Evolutionary conservation across 257 asterid species (phyloP).

Genomic region (Gynochthodes officinalis): DNA sequence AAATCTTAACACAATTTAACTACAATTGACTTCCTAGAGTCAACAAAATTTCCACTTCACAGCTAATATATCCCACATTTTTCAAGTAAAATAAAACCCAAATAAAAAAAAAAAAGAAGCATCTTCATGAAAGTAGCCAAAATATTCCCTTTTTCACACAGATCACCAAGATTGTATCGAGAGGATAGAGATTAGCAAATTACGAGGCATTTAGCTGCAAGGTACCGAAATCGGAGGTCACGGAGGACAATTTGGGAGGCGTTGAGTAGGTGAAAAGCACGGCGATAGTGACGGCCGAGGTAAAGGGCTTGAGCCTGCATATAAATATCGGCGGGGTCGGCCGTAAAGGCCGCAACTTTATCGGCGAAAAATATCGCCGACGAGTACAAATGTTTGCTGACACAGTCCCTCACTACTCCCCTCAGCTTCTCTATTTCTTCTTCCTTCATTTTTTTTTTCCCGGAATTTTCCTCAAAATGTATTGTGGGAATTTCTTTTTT

Average conservation of each 20-base stretch:
- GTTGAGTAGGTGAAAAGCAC: conserved; percentile 93
- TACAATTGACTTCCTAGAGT: background rate
- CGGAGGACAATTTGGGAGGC: conserved; percentile 94
- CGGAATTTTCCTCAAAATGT: background rate
- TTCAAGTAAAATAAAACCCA: background rate
- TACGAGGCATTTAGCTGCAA: conserved; percentile 96
- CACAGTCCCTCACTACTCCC: conserved; percentile 92
- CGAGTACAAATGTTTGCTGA: conserved; percentile 93
- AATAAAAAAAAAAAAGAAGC: background rate
- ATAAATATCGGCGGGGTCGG: conserved; percentile 93
- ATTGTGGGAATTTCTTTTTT: background rate
- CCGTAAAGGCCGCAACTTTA: conserved; percentile 93
- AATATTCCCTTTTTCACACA: background rate
- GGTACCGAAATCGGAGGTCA: conserved; percentile 98
- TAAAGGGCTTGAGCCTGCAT: conserved; percentile 99
- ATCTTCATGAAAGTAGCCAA: background rate
- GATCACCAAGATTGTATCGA: background rate
- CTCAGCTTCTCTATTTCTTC: conserved; percentile 86
- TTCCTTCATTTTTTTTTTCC: conserved; percentile 53
- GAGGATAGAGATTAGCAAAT: background rate
- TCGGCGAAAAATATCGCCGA: conserved; percentile 98
- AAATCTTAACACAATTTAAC: background rate
- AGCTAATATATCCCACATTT: background rate
- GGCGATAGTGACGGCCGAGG: conserved; percentile 91
- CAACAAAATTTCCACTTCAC: background rate